Evolutionary conservation across 1,284 basidiomycete species (phyloP), one percentile per base, ranked within the genome.

Genomic region (Moesziomyces globuligerus): DNA sequence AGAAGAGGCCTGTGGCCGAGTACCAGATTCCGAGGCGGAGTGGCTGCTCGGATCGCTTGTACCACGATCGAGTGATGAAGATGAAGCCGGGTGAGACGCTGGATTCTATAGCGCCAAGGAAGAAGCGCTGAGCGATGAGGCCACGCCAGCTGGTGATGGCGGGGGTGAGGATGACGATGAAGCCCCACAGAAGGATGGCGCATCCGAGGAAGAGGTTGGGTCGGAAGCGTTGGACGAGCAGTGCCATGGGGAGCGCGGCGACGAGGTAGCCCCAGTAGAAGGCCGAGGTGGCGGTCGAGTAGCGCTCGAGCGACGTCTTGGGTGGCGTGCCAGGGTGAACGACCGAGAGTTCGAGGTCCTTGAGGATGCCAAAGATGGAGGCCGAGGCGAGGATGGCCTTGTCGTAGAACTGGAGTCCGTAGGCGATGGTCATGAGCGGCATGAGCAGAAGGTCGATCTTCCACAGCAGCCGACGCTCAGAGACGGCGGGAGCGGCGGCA

Each of bases 261-360:
- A 83, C 81, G 48, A 85, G 83, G 74, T 85, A 86, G 18, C 85
- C 85, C 68, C 83, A 85, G 78, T 86, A 86, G 80, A 86, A 87
- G 0, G 56, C 56, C 17, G 66, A 59, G 34, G 60, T 74, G 29
- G 76, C 70, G 34, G 65, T 61, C 18, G 67, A 65, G 55, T 75
- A 79, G 8, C 70, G 58, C 43, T 72, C 25, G 42, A 72, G 60
- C 43, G 69, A 52, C 26, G 65, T 52, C 48, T 55, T 56, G 51
- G 66, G 39, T 26, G 7, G 83, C 81, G 15, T 79, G 78, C 66
- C 83, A 83, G 32, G 82, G 10, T 54, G 49, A 52, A 13, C 81
- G 67, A 7, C 84, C n/a, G 58, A 43, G 7, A 79, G 61, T 1
- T 74, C 50, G 44, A 79, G 81, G 54, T 86, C 85, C 36, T 79